Conservation (phyloP, 139 green algal genomes). For the Tetradesmus lagerheimii region DNA sequence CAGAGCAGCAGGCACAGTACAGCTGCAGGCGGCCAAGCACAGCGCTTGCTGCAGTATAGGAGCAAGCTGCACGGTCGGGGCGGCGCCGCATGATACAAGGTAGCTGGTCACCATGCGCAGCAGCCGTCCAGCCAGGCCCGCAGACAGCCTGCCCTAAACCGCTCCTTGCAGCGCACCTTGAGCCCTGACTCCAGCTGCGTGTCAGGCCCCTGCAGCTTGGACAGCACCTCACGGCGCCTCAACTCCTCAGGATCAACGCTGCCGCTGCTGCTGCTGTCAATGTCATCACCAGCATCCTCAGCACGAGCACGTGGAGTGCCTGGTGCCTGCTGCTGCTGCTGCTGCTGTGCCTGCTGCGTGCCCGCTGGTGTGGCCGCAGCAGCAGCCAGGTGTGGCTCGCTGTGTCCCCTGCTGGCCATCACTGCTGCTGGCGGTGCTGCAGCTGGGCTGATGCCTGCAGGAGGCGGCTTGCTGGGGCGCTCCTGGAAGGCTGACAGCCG, state of each 20-base stretch:
- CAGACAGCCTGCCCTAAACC: too few relatives aligned
- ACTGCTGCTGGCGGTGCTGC: conserved; percentile 32
- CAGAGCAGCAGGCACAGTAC: background rate
- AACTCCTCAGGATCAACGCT: conserved; percentile 34
- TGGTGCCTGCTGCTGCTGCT: background rate
- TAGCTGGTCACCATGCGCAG: too few relatives aligned
- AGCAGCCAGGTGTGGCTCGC: background rate
- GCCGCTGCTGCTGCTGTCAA: background rate
- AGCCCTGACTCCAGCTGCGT: conserved; percentile 50
- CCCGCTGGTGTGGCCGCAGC: background rate
- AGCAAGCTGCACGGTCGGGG: too few relatives aligned
- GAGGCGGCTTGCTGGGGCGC: background rate
- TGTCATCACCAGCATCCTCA: background rate
- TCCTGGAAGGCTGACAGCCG: conserved; percentile 43
- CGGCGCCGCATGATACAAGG: too few relatives aligned
- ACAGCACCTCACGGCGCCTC: conserved; percentile 20
- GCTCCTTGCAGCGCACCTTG: conserved; percentile 32
- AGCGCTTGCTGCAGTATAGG: too few relatives aligned
- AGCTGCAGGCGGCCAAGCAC: too few relatives aligned
- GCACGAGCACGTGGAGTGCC: background rate
- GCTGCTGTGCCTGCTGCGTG: background rate
- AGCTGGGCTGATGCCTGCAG: background rate
- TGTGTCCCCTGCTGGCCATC: conserved; percentile 29
- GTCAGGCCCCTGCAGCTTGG: conserved; percentile 21
- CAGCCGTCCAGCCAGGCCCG: too few relatives aligned